A percentile compares a stretch with the other conserved stretches of the same genome.
These are phyloP conservation scores for Ganoderma multipileum DNA, from an alignment of 1,284 basidiomycete genomes.

Conservation along the genomic window DNA sequence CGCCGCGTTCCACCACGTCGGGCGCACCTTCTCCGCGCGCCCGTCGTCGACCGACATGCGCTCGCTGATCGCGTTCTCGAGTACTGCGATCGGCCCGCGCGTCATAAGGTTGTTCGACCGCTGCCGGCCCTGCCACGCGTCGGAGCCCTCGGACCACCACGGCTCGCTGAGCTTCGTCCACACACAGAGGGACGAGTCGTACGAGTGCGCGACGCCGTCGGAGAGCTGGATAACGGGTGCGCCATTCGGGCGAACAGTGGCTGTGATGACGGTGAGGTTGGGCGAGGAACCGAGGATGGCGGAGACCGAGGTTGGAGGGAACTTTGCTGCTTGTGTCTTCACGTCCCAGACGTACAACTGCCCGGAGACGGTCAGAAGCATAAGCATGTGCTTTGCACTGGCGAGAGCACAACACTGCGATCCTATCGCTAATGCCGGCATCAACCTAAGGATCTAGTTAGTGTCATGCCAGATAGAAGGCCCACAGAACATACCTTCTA, in stretches of 20 bases:
- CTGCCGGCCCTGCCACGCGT: conserved; percentile 79
- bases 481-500: conserved; percentile 47
- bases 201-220: conserved; percentile 77
- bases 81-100: conserved; percentile 56
- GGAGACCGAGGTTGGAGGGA: conserved; percentile 68
- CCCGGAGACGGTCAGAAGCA: conserved; percentile 77
- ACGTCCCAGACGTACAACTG: conserved; percentile 82
- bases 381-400: conserved; percentile 65
- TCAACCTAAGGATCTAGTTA: conserved; percentile 52
- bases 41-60: conserved; percentile 44
- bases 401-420: conserved; percentile 74
- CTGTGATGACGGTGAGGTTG: conserved; percentile 63
- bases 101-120: conserved; percentile 48
- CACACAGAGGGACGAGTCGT: conserved; percentile 66
- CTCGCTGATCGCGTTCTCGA: conserved; percentile 65
- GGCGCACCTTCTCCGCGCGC: conserved; percentile 47
- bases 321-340: conserved; percentile 65
- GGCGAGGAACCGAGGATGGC: conserved; percentile 63
- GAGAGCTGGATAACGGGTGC: conserved; percentile 79
- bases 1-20: conserved; percentile 81
- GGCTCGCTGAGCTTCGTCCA: conserved; percentile 81
- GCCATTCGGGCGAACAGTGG: conserved; percentile 78
- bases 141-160: conserved; percentile 84
- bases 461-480: neutral
- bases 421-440: conserved; percentile 80